These are phyloP conservation scores for Boletus reticuloceps DNA, from an alignment of 768 basidiomycete species.

Conservation along the genomic window DNA sequence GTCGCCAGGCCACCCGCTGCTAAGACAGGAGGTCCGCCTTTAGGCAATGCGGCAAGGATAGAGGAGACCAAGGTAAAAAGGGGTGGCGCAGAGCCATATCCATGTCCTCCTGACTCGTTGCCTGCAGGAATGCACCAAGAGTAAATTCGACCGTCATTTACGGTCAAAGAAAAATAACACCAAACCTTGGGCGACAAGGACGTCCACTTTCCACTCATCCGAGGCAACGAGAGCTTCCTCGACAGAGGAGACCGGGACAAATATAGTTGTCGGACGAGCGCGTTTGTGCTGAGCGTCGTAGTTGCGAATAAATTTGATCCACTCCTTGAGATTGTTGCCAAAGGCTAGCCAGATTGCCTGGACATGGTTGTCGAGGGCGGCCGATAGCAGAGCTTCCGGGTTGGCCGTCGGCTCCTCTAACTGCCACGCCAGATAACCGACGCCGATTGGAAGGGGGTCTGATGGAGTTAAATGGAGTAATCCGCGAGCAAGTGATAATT, in stretches of 20 bases:
- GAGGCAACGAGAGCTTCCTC: slow-evolving; percentile 57
- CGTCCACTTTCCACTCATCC: slow-evolving; percentile 70
- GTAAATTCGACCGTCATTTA: not conserved
- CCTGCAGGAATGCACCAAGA: slow-evolving; percentile 50
- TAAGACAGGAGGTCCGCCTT: slow-evolving; percentile 51
- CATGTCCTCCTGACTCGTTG: slow-evolving; percentile 80
- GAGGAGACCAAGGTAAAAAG: slow-evolving; percentile 58
- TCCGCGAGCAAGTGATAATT: slow-evolving; percentile 53
- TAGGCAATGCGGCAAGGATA: slow-evolving; percentile 44
- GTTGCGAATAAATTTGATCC: slow-evolving; percentile 62
- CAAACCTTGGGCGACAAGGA: slow-evolving; percentile 76
- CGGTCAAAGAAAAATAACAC: not conserved
- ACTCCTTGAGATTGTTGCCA: slow-evolving; percentile 53
- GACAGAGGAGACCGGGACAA: slow-evolving; percentile 62
- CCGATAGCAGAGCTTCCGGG: slow-evolving; percentile 43
- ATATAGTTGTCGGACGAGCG: slow-evolving; percentile 49
- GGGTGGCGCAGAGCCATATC: slow-evolving; percentile 52
- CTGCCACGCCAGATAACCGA: slow-evolving; percentile 74
- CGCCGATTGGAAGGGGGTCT: slow-evolving; percentile 54
- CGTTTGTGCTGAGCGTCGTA: slow-evolving; percentile 44
- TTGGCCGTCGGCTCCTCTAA: slow-evolving; percentile 49
- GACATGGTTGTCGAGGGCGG: slow-evolving; percentile 53
- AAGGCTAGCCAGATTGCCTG: slow-evolving; percentile 76
- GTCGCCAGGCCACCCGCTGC: slow-evolving; percentile 74
- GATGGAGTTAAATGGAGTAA: slow-evolving; percentile 34